Conservation (phyloP, 2,329 filamentous ascomycete genomes). For the Paraphaeosphaeria minitans region DNA sequence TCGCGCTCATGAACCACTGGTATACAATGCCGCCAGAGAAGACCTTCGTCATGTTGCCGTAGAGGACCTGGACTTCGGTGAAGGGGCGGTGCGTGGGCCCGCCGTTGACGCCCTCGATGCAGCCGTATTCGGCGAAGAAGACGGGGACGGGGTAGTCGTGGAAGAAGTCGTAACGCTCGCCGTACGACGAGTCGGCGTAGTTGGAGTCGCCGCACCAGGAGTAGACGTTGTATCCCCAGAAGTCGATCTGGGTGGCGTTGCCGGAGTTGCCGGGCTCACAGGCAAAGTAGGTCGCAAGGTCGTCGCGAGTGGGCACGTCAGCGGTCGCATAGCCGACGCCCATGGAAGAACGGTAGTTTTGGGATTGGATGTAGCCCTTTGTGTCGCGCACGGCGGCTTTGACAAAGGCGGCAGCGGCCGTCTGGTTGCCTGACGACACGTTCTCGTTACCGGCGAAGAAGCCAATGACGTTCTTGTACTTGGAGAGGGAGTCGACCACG, state of each 20-base stretch:
- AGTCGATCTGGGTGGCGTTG: slow-evolving; percentile 74
- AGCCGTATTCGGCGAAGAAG: slow-evolving; percentile 99
- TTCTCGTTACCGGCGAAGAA: slow-evolving; percentile 99
- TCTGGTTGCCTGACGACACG: slow-evolving; percentile 85
- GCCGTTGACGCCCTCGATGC: slow-evolving; percentile 62
- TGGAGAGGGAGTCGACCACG: slow-evolving; percentile 78
- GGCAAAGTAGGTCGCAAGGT: slow-evolving; percentile 93
- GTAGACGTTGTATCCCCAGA: slow-evolving; percentile 99
- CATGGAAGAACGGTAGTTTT: slow-evolving; percentile 71
- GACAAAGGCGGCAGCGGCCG: slow-evolving; percentile 86
- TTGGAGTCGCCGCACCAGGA: slow-evolving; percentile 92
- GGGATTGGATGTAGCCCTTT: slow-evolving; percentile 85
- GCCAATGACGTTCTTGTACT: slow-evolving; percentile 90
- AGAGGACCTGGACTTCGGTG: slow-evolving; percentile 82
- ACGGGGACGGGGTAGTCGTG: slow-evolving; percentile 85
- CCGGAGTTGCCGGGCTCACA: slow-evolving; percentile 64
- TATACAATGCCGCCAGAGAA: slow-evolving; percentile 98
- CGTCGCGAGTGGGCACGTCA: slow-evolving; percentile 81
- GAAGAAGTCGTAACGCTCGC: slow-evolving; percentile 83
- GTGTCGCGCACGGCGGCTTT: slow-evolving; percentile 96
- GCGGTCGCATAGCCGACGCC: slow-evolving; percentile 96
- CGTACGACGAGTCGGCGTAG: slow-evolving; percentile 77
- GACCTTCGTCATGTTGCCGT: slow-evolving; percentile 81
- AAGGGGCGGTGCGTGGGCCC: slow-evolving; percentile 70
- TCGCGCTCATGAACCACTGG: slow-evolving; percentile 93